Evolutionary conservation across 148 eudicot species (phyloP).

Genomic region (Beta vulgaris): DNA sequence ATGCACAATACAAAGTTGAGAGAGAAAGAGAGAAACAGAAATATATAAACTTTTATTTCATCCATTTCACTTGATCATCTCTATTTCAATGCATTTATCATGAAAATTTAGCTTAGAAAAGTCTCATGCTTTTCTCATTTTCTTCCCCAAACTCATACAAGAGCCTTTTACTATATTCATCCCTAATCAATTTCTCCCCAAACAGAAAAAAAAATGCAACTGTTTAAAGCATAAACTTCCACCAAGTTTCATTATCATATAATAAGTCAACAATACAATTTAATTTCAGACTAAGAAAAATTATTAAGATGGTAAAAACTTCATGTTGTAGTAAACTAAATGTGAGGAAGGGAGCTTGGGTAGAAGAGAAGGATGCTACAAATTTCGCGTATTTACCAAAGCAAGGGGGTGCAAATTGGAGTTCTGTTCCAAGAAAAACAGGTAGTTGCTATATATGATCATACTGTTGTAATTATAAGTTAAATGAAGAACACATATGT

Average conservation of each 20-base stretch:
- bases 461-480: background rate
- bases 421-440: slow-evolving; percentile 39
- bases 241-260: background rate
- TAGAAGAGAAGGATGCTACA: slow-evolving; percentile 41
- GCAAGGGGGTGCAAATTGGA: slow-evolving; percentile 36
- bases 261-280: background rate
- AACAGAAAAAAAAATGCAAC: background rate
- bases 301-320: slow-evolving; percentile 50
- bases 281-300: background rate
- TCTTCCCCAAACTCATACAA: no score
- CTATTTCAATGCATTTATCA: slow-evolving; percentile 35
- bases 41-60: background rate
- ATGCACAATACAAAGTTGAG: slow-evolving; percentile 12
- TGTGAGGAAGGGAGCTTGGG: slow-evolving; percentile 39
- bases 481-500: background rate
- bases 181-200: background rate
- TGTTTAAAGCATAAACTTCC: background rate
- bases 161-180: slow-evolving; percentile 27
- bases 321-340: slow-evolving; percentile 37
- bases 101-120: slow-evolving; percentile 38
- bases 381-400: slow-evolving; percentile 32
- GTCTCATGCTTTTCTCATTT: slow-evolving; percentile 64
- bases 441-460: slow-evolving; percentile 21
- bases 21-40: slow-evolving; percentile 6
- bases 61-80: slow-evolving; percentile 30